Percentiles rank a stretch among this genome's conserved stretches.
These are phyloP conservation scores for Cyberlindnera meyerae DNA, from an alignment of 805 yeast genomes.

Conservation along the genomic window DNA sequence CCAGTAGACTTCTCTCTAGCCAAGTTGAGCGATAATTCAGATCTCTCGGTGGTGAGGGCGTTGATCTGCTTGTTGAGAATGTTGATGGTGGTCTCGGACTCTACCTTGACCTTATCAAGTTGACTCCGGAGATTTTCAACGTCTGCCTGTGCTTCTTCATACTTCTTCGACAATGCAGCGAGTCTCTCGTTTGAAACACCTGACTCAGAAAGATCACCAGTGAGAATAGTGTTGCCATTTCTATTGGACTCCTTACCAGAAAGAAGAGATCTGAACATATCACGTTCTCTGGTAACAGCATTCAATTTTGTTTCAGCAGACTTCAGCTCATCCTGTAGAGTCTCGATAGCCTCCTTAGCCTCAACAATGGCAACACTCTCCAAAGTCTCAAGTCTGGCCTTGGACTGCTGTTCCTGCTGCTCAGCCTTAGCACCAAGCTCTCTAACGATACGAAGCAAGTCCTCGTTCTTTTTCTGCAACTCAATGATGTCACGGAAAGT, in stretches of 20 bases:
- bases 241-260: constrained; percentile 22
- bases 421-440: constrained; percentile 71
- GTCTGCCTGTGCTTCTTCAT: constrained; percentile 14
- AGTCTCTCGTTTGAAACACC: constrained; percentile 5
- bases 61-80: constrained; percentile 45
- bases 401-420: constrained; percentile 41
- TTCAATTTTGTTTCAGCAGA: constrained; percentile 46
- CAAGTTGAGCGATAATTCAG: constrained; percentile 43
- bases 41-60: constrained; percentile 35
- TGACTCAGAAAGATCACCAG: constrained; percentile 14
- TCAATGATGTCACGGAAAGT: constrained; percentile 64
- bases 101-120: constrained; percentile 28
- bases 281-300: constrained; percentile 61
- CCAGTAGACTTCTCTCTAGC: constrained; percentile 52
- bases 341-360: constrained; percentile 64
- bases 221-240: constrained; percentile 11
- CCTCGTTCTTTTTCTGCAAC: constrained; percentile 69
- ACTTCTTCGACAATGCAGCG: constrained; percentile 13
- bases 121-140: constrained; percentile 14
- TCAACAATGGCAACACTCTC: constrained; percentile 51
- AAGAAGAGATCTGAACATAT: constrained; percentile 45
- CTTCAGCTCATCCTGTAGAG: constrained; percentile 55
- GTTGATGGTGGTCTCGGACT: constrained; percentile 41
- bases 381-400: constrained; percentile 32
- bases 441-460: constrained; percentile 63